Conservation (phyloP, 2,329 filamentous ascomycete species). For the Bertia moriformis region DNA sequence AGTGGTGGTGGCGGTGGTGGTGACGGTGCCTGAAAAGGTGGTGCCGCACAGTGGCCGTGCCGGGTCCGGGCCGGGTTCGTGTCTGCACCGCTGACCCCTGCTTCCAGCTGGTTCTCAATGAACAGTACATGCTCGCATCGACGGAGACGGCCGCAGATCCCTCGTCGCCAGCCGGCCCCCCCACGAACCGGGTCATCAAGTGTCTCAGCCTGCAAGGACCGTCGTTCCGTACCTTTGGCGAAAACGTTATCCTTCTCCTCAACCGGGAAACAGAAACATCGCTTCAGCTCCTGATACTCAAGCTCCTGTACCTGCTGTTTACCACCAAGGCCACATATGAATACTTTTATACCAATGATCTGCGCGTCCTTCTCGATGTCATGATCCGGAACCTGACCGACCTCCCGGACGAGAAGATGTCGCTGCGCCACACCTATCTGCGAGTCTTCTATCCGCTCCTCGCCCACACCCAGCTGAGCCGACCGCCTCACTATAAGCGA, state of each 20-base stretch:
- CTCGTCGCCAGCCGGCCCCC: slow-evolving; percentile 25
- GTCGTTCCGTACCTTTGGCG: slow-evolving; percentile 83
- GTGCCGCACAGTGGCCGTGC: background rate
- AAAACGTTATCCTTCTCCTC: slow-evolving; percentile 87
- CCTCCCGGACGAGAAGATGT: slow-evolving; percentile 65
- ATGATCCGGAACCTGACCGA: slow-evolving; percentile 95
- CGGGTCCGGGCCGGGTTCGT: slow-evolving; percentile 1
- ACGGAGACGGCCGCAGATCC: slow-evolving; percentile 33
- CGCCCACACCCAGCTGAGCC: slow-evolving; percentile 76
- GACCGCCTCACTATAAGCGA: slow-evolving; percentile 80
- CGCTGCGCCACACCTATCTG: slow-evolving; percentile 82
- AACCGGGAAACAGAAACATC: slow-evolving; percentile 93
- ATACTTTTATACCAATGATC: slow-evolving; percentile 97
- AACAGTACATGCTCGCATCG: slow-evolving; percentile 84
- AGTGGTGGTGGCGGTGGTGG: no score
- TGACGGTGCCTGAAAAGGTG: no score
- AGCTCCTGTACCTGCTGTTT: slow-evolving; percentile 87
- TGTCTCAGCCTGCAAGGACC: slow-evolving; percentile 68
- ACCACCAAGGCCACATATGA: slow-evolving; percentile 84
- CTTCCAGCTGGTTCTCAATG: slow-evolving; percentile 81
- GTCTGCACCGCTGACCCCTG: background rate
- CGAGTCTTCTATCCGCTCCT: slow-evolving; percentile 82
- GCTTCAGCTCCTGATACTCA: slow-evolving; percentile 87
- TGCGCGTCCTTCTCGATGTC: slow-evolving; percentile 86
- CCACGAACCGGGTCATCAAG: slow-evolving; percentile 92